Conservation (phyloP, 1,284 basidiomycete species). For the Cutaneotrichosporon cavernicola region DNA sequence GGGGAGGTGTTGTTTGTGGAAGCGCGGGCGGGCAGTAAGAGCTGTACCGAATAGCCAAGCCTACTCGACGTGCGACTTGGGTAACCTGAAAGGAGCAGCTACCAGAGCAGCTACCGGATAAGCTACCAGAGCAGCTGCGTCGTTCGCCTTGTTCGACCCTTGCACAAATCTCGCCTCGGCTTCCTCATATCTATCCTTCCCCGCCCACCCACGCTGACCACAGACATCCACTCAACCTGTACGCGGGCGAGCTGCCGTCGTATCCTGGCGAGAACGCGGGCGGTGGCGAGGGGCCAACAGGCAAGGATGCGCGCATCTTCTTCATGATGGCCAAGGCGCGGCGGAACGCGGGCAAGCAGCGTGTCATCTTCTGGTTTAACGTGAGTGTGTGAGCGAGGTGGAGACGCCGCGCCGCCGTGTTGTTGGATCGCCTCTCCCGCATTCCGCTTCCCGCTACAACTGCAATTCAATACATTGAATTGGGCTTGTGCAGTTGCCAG, state of each 20-base stretch:
- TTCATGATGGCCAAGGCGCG: slow-evolving; percentile 90
- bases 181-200: not conserved
- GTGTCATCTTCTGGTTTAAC: slow-evolving; percentile 96
- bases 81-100: too few relatives aligned
- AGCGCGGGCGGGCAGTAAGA: not conserved
- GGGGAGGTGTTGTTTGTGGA: not conserved
- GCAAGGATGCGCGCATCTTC: slow-evolving; percentile 52
- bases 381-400: slow-evolving; percentile 55
- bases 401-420: not conserved
- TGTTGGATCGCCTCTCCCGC: not conserved
- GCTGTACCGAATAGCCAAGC: too few relatives aligned
- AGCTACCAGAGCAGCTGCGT: not conserved
- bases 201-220: slow-evolving; percentile 12
- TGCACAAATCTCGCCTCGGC: not conserved
- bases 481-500: too few relatives aligned
- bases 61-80: too few relatives aligned
- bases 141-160: not conserved
- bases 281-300: slow-evolving; percentile 46
- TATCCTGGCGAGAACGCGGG: slow-evolving; percentile 63
- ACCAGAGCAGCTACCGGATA: not conserved
- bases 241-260: slow-evolving; percentile 74
- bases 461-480: too few relatives aligned
- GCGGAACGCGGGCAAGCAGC: slow-evolving; percentile 77
- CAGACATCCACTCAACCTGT: slow-evolving; percentile 70
- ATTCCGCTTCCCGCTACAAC: too few relatives aligned